Evolutionary conservation across 192 early-diverging fungal genomes (phyloP), one percentile per base, ranked within the genome.

Genomic region (Cetraspora pellucida): DNA sequence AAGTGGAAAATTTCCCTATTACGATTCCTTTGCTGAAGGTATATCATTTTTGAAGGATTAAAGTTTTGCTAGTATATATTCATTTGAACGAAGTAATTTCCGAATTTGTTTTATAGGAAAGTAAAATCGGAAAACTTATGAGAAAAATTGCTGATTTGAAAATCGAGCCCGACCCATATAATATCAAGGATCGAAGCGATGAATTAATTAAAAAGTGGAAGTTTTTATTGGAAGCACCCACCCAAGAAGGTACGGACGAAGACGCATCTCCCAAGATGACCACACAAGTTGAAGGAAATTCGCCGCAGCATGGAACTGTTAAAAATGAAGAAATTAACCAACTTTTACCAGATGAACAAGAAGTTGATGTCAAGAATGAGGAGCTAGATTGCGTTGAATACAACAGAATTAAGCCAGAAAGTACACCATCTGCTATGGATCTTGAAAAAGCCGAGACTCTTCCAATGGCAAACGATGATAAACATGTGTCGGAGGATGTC

Each of bases 101-200:
- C 13, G n/a, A 30, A 44, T 14, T 54, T 25, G 13, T 52, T 66
- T 23, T 50, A 69, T 67, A 83, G 82, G 82, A 81, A 60, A 83
- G 77, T 30, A 83, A 83, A 60, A 81, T 83, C n/a, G 82, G 82
- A 43, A 77, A 80, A 16, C 64, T 83, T 5, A 83, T 83, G 82
- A 80, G 80, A 69, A 83, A 83, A 74, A 83, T 83, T 46, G 76
- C 77, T 17, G 58, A 23, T 21, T 58, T 79, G 17, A 55, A 83
- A 50, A 74, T 81, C 30, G 78, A 80, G 19, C 77, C 44, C 17
- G 82, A 83, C 45, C 77, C 58, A 14, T 64, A 79, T 44, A 66
- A 69, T 4, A 79, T 83, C 50, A 80, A 77, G 13, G 64, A 83
- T 44, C 64, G 82, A 25, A 78, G 77, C 30, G 57, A 72, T 25